Evolutionary conservation across 768 basidiomycete species (phyloP), one percentile per base, ranked within the genome.

Genomic region (Amanita jacksonii): DNA sequence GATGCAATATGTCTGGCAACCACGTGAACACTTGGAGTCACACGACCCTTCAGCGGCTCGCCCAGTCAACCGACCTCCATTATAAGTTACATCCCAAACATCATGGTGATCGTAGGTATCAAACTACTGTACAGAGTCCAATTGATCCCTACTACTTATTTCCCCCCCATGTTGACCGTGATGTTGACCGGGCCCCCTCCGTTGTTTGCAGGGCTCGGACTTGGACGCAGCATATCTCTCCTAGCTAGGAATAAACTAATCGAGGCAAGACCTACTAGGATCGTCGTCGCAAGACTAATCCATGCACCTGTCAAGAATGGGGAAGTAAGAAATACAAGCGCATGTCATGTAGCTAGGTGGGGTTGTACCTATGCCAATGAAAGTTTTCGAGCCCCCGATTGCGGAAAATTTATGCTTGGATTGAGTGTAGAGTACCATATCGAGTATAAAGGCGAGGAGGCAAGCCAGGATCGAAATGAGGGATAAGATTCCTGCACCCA

Each of bases 241-340:
- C 81, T 74, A 8, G 80, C 81, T 49, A 82, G 75, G 65, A 79
- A 82, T 28, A 85, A 77, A 3, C 79, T 78, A 66, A 74, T 73
- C 41, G 81, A 81, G 13, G 74, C 81, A 44, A 85, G 55, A 32
- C 77, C 59, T 24, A 79, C 70, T 3, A 86, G 70, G 50, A 86
- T 62, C 55, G 86, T 62, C 9, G 77, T 59, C 15, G 70, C 75
- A 52, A 87, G 76, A 1, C 81, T 85, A 58, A 87, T 57, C 85
- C 85, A 87, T 58, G 86, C 85, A 7, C 73, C 83, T 81, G 48
- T n/a, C 37, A 25, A 12, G n/a, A 15, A 25, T 30, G 20, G 15
- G 25, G 23, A 31, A 15, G 34, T 38, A 24, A 33, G 22, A 27
- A 34, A 23, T 23, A 28, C 2, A 18, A n/a, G 13, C 32, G 27